Evolutionary conservation across 148 eudicot species (phyloP).

Genomic region (Hydrangea macrophylla): DNA sequence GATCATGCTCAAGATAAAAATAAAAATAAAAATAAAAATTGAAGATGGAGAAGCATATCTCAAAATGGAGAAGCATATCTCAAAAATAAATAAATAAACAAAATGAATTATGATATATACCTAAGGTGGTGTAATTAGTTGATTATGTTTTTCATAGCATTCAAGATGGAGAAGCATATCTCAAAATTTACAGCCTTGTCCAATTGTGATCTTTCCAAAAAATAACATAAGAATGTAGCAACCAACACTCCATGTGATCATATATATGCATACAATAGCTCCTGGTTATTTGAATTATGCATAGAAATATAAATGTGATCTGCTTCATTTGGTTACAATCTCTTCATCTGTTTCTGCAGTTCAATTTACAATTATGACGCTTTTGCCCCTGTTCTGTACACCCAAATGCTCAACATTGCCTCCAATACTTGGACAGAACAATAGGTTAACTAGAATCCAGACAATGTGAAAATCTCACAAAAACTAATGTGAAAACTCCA

Average conservation of each 20-base stretch:
- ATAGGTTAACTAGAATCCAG: neutral
- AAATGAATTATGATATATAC: no score
- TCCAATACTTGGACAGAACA: neutral
- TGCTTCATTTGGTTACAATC: neutral
- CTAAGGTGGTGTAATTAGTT: no score
- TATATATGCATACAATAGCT: neutral
- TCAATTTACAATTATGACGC: neutral
- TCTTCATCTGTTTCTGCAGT: neutral
- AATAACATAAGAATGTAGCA: neutral
- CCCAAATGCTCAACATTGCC: neutral
- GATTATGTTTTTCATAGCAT: no score
- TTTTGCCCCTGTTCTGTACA: neutral
- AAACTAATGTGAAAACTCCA: neutral
- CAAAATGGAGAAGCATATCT: no score
- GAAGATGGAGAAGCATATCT: no score
- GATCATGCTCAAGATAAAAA: no score
- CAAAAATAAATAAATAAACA: no score
- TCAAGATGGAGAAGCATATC: no score
- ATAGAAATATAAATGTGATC: neutral
- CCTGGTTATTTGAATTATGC: conserved; percentile 1
- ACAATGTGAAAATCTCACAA: neutral
- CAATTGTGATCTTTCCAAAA: neutral
- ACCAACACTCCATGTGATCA: neutral
- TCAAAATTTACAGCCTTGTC: no score
- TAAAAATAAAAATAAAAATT: no score